These are phyloP conservation scores for Podospora bellae-mahoneyi DNA, from an alignment of 495 filamentous ascomycete species.

Conservation along the genomic window DNA sequence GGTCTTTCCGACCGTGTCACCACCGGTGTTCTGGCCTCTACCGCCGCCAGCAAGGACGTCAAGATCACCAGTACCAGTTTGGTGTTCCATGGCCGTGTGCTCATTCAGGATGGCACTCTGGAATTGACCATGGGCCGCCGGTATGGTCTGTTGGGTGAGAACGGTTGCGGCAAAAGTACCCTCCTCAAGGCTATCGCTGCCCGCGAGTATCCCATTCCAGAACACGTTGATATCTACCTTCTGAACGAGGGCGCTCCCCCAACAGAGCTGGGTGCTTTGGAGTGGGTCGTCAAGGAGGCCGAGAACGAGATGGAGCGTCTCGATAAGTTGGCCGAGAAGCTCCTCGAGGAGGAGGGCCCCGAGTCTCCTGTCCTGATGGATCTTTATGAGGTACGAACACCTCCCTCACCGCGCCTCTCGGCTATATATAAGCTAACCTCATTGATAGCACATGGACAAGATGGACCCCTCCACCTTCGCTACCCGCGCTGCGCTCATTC, in stretches of 20 bases:
- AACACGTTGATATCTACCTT: slow-evolving; percentile 97
- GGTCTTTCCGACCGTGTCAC: slow-evolving; percentile 97
- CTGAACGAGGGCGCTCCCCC: slow-evolving; percentile 96
- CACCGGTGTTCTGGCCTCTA: slow-evolving; percentile 90
- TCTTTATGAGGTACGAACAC: slow-evolving; percentile 78
- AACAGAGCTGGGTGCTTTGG: slow-evolving; percentile 81
- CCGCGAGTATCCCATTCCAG: slow-evolving; percentile 92
- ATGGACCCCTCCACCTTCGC: slow-evolving; percentile 99
- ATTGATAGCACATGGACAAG: slow-evolving; percentile 84
- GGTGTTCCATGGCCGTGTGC: slow-evolving; percentile 95
- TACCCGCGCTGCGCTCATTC: slow-evolving; percentile 90
- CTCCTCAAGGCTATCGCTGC: slow-evolving; percentile 89
- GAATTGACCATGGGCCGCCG: slow-evolving; percentile 90
- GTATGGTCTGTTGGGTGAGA: slow-evolving; percentile 95
- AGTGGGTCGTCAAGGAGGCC: slow-evolving; percentile 96
- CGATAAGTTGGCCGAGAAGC: slow-evolving; percentile 83
- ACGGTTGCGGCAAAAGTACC: slow-evolving; percentile 98
- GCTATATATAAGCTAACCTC: slow-evolving; percentile 17
- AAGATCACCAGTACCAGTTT: slow-evolving; percentile 93
- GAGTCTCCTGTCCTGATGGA: slow-evolving; percentile 90
- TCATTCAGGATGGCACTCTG: slow-evolving; percentile 87
- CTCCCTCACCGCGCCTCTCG: not conserved
- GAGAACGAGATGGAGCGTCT: slow-evolving; percentile 88
- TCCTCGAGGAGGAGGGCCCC: slow-evolving; percentile 85
- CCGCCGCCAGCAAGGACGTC: slow-evolving; percentile 79